A percentile compares a stretch with the other conserved stretches of the same genome.
Conservation (phyloP, 495 filamentous ascomycete species). For the Corynascus novoguineensis region DNA sequence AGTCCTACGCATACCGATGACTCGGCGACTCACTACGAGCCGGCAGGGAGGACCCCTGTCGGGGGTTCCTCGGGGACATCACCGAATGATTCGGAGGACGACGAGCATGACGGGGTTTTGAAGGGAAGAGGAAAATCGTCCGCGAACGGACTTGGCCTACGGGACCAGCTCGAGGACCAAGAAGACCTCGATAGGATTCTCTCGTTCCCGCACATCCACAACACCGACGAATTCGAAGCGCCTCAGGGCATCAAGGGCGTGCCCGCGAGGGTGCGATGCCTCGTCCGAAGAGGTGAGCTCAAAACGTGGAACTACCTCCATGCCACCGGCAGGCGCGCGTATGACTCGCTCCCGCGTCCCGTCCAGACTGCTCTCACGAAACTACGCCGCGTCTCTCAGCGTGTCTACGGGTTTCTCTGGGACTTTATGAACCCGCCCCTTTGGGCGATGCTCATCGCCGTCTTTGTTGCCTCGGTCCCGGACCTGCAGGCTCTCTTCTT, state of each 20-base stretch:
- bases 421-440: slow-evolving; percentile 98
- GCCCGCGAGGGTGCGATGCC: slow-evolving; percentile 21
- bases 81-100: slow-evolving; percentile 41
- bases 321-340: slow-evolving; percentile 23
- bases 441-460: slow-evolving; percentile 89
- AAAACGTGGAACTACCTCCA: slow-evolving; percentile 38
- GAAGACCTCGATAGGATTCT: slow-evolving; percentile 34
- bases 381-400: slow-evolving; percentile 36
- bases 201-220: slow-evolving; percentile 42
- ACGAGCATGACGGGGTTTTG: slow-evolving; percentile 24
- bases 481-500: slow-evolving; percentile 80
- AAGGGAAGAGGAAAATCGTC: slow-evolving; percentile 24
- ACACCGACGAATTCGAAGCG: slow-evolving; percentile 28
- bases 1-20: slow-evolving; percentile 34
- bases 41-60: slow-evolving; percentile 45
- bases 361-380: slow-evolving; percentile 50
- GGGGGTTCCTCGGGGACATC: slow-evolving; percentile 36
- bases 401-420: slow-evolving; percentile 64
- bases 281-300: slow-evolving; percentile 15
- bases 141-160: neutral
- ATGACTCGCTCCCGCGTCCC: slow-evolving; percentile 49
- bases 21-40: slow-evolving; percentile 36
- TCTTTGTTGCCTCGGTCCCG: slow-evolving; percentile 88
- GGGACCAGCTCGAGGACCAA: slow-evolving; percentile 12
- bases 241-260: slow-evolving; percentile 32